Percentiles rank a stretch among this genome's conserved stretches.
Evolutionary conservation across 768 basidiomycete species (phyloP).

Genomic region (Termitomyces eurrhizus): DNA sequence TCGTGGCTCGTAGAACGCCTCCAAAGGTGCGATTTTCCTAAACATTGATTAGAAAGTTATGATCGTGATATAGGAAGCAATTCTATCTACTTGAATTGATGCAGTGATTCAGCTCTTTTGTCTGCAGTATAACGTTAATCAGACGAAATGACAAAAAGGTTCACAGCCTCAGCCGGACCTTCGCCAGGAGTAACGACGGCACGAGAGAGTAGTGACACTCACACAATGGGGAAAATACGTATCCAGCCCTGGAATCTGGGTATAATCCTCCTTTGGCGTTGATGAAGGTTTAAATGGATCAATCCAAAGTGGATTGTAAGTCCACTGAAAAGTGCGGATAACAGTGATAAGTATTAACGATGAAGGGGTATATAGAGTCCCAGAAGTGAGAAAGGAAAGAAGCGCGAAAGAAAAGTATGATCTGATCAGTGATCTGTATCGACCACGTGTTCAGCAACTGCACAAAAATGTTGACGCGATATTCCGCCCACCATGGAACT

Average conservation of each 20-base stretch:
- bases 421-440: conserved; percentile 6
- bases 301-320: neutral
- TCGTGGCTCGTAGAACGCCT: neutral
- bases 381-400: neutral
- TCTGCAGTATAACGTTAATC: neutral
- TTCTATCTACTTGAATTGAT: neutral
- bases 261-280: neutral
- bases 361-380: neutral
- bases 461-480: too few relatives aligned
- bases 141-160: neutral
- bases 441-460: neutral
- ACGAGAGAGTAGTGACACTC: neutral
- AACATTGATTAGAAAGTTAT: neutral
- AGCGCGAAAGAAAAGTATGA: neutral
- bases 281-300: neutral
- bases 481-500: too few relatives aligned
- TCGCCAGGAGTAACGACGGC: neutral
- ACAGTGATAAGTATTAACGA: neutral
- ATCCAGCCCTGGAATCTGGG: neutral
- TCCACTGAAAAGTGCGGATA: neutral
- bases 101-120: neutral
- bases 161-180: conserved; percentile 1
- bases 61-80: neutral
- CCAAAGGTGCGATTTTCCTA: neutral
- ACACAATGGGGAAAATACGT: conserved; percentile 3